Percentiles rank a stretch among this genome's conserved stretches.
phyloP scores from a whole-genome alignment of 371 early-diverging fungal species.

The Rhizopus sp. region DNA sequence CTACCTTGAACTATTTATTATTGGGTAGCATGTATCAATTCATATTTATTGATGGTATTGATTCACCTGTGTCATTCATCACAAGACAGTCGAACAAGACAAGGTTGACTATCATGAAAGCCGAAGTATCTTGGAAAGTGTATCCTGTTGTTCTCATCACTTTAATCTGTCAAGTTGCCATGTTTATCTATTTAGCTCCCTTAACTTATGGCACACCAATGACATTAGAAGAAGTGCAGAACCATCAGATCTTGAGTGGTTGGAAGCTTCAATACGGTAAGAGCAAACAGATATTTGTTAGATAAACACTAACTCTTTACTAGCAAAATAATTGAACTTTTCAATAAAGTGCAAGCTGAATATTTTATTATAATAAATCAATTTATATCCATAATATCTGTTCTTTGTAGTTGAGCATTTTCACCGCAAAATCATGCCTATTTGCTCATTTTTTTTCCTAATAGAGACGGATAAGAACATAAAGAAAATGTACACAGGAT shows the following conservation, averaged over 20 bases:
- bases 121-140: slow-evolving; percentile 23
- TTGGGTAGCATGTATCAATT: slow-evolving; percentile 70
- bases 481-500: too few relatives aligned
- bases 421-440: too few relatives aligned
- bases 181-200: slow-evolving; percentile 64
- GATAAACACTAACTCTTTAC: not conserved
- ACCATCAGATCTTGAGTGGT: slow-evolving; percentile 68
- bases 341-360: too few relatives aligned
- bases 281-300: slow-evolving; percentile 9
- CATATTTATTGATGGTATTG: slow-evolving; percentile 61
- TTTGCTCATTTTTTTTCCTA: too few relatives aligned
- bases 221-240: slow-evolving; percentile 56
- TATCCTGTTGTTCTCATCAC: slow-evolving; percentile 50
- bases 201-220: slow-evolving; percentile 71
- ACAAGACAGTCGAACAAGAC: slow-evolving; percentile 27
- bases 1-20: slow-evolving; percentile 78
- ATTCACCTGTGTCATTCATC: slow-evolving; percentile 56
- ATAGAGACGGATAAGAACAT: too few relatives aligned
- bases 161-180: slow-evolving; percentile 41
- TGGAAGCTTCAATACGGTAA: slow-evolving; percentile 89
- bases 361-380: too few relatives aligned
- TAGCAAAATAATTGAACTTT: not conserved
- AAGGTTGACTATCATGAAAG: slow-evolving; percentile 31
- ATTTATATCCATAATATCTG: too few relatives aligned
- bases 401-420: too few relatives aligned